phyloP scores from a whole-genome alignment of 2,329 filamentous ascomycete species.

The Monosporascus sp. region DNA sequence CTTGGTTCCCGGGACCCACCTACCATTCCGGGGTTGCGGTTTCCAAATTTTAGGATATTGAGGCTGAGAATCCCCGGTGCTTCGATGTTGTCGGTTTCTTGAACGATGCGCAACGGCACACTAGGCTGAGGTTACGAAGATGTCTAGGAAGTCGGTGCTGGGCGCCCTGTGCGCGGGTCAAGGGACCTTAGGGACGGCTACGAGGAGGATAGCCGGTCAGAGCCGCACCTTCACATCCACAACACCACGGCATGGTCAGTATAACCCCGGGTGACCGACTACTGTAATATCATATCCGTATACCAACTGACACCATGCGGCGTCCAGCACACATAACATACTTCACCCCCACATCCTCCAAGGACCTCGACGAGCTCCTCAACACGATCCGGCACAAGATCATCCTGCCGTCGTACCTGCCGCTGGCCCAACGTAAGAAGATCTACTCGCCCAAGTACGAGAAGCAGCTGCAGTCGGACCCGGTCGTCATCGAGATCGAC shows the following conservation, averaged over 20 bases:
- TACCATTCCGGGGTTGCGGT: neutral
- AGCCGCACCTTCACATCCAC: conserved; percentile 23
- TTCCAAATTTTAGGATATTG: conserved; percentile 8
- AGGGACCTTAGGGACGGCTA: conserved; percentile 16
- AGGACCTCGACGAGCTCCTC: conserved; percentile 49
- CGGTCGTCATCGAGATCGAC: conserved; percentile 53
- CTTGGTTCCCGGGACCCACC: neutral
- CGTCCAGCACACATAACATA: conserved; percentile 28
- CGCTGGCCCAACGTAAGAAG: conserved; percentile 44
- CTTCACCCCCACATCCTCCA: conserved; percentile 47
- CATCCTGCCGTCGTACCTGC: conserved; percentile 57
- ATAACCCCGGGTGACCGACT: neutral
- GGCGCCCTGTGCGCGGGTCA: conserved; percentile 19
- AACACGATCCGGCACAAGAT: conserved; percentile 49
- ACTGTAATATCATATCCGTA: neutral
- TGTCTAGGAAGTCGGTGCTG: conserved; percentile 22
- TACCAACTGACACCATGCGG: neutral
- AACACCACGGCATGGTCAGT: conserved; percentile 19
- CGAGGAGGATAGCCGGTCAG: conserved; percentile 15
- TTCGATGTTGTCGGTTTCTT: neutral
- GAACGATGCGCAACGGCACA: conserved; percentile 1
- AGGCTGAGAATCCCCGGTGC: neutral
- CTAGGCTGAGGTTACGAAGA: conserved; percentile 3
- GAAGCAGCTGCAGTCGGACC: conserved; percentile 46
- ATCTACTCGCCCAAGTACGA: conserved; percentile 43